A percentile compares a stretch with the other conserved stretches of the same genome.
Conservation (phyloP, 2,329 filamentous ascomycete genomes). For the Pseudogymnoascus sp. region DNA sequence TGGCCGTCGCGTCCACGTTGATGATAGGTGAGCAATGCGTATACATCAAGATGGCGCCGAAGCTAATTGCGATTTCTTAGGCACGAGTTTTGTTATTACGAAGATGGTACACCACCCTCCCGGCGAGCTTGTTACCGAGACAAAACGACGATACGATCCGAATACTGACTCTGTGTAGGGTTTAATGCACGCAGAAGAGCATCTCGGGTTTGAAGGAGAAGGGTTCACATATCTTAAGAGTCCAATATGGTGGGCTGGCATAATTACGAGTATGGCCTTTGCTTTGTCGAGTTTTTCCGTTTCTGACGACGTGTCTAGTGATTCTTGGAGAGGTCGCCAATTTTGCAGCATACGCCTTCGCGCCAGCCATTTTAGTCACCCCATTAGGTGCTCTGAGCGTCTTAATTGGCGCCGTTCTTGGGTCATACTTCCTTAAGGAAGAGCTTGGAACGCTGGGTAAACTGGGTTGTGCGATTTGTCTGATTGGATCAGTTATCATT, state of each 20-base stretch:
- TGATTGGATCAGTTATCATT: slow-evolving; percentile 94
- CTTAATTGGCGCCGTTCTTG: slow-evolving; percentile 86
- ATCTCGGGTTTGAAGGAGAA: slow-evolving; percentile 93
- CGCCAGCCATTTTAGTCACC: slow-evolving; percentile 95
- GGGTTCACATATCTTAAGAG: slow-evolving; percentile 90
- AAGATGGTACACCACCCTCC: slow-evolving; percentile 67
- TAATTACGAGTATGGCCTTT: slow-evolving; percentile 64
- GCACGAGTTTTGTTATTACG: slow-evolving; percentile 96
- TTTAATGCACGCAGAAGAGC: slow-evolving; percentile 80
- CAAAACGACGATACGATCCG: not conserved
- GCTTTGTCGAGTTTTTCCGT: not conserved
- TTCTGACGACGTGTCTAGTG: slow-evolving; percentile 49
- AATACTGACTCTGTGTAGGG: slow-evolving; percentile 46
- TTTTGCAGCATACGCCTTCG: slow-evolving; percentile 96
- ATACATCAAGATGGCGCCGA: slow-evolving; percentile 13
- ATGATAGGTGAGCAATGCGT: slow-evolving; percentile 57
- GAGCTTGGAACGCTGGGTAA: slow-evolving; percentile 85
- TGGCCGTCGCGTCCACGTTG: slow-evolving; percentile 67
- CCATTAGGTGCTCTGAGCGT: slow-evolving; percentile 90
- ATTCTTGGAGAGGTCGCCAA: slow-evolving; percentile 91
- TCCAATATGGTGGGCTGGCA: slow-evolving; percentile 96
- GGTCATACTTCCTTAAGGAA: slow-evolving; percentile 90
- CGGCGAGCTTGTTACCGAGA: not conserved
- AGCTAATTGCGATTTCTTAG: slow-evolving; percentile 37
- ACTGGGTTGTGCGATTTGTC: slow-evolving; percentile 89